Conservation (phyloP, 1,284 basidiomycete species). For the Rhodotorula sp. region DNA sequence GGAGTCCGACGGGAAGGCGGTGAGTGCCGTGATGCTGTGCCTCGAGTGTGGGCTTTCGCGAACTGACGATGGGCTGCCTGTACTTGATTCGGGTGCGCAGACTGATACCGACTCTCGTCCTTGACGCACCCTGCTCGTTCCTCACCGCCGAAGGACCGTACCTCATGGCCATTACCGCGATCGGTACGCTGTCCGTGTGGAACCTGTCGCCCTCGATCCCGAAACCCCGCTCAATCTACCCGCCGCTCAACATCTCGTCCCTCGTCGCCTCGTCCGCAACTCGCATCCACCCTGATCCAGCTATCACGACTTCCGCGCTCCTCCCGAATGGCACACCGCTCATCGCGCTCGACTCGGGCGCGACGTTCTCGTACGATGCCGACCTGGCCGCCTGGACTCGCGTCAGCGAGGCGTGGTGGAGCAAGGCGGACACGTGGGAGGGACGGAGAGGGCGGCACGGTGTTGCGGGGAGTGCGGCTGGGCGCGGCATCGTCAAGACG, state of each 20-base stretch:
- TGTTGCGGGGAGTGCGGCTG: conserved; percentile 4
- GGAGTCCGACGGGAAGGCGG: conserved; percentile 75
- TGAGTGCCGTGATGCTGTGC: conserved; percentile 47
- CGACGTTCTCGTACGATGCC: conserved; percentile 72
- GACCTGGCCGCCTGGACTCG: conserved; percentile 66
- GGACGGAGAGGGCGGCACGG: conserved; percentile 56
- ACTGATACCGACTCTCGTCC: conserved; percentile 67
- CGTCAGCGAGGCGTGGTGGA: conserved; percentile 75
- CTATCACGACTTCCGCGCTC: conserved; percentile 61
- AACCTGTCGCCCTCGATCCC: conserved; percentile 51
- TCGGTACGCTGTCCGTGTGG: conserved; percentile 72
- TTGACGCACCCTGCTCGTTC: conserved; percentile 69
- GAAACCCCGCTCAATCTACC: conserved; percentile 57
- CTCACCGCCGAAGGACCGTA: conserved; percentile 63
- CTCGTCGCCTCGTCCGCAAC: conserved; percentile 61
- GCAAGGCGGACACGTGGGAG: conserved; percentile 74
- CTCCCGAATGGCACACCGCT: conserved; percentile 75
- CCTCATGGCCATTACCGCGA: conserved; percentile 68
- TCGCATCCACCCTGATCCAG: conserved; percentile 42
- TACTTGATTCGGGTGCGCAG: conserved; percentile 51
- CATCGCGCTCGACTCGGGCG: conserved; percentile 69
- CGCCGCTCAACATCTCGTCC: conserved; percentile 63
- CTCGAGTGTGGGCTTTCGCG: not conserved
- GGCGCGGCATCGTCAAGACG: conserved; percentile 37
- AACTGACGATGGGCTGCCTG: not conserved